Conservation (phyloP, 108 stramenopile genomes). For the Hondaea fermentalgiana region DNA sequence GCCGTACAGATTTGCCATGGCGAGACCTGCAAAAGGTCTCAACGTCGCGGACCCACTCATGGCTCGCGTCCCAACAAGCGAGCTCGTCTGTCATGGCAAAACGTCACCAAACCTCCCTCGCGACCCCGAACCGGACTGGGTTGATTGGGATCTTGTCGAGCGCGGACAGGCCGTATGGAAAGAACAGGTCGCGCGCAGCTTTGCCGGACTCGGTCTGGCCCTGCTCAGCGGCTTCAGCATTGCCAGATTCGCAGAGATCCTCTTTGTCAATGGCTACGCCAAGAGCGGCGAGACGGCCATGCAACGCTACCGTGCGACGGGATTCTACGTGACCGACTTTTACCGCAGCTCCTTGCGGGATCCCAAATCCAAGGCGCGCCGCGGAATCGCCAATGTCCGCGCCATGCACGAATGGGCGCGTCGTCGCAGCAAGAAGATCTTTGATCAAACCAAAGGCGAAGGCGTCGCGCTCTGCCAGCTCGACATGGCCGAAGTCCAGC, state of each 20-base stretch:
- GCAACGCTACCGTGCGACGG: background rate
- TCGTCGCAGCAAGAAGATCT: background rate
- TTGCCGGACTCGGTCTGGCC: background rate
- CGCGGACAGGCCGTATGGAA: background rate
- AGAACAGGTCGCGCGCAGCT: background rate
- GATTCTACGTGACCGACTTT: background rate
- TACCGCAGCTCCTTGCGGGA: background rate
- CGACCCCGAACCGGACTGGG: background rate
- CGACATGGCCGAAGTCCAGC: slow-evolving; percentile 3
- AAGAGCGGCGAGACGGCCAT: slow-evolving; percentile 7
- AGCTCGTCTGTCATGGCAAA: background rate
- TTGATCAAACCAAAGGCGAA: background rate
- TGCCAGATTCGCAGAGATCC: background rate
- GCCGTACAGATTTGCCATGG: background rate
- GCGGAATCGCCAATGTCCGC: background rate
- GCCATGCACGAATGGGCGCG: slow-evolving; percentile 9
- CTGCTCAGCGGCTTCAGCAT: slow-evolving; percentile 15
- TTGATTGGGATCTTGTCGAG: background rate
- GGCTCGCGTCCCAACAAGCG: background rate
- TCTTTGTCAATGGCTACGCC: background rate
- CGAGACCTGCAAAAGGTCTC: background rate
- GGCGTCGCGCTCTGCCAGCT: background rate
- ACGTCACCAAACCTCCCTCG: background rate
- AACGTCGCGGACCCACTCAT: background rate
- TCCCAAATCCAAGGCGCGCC: background rate